These are phyloP conservation scores for Elsinoe perseae DNA, from an alignment of 2,329 filamentous ascomycete genomes.

Conservation along the genomic window DNA sequence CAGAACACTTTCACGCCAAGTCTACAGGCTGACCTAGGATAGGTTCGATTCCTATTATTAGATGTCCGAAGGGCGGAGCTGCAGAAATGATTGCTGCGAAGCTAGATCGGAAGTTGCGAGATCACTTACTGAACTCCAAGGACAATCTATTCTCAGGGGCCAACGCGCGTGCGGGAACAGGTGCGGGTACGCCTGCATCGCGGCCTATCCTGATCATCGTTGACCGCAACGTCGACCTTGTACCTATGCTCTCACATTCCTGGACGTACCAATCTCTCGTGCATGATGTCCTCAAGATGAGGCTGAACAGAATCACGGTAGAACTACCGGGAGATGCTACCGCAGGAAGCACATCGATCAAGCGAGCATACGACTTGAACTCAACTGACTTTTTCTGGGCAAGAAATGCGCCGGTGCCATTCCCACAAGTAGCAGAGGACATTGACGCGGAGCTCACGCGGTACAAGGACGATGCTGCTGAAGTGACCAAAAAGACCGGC, in stretches of 20 bases:
- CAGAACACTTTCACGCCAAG: constrained; percentile 17
- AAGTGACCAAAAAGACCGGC: constrained; percentile 91
- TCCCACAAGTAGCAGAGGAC: constrained; percentile 92
- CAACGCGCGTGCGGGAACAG: constrained; percentile 54
- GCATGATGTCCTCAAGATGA: constrained; percentile 68
- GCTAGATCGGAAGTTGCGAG: constrained; percentile 87
- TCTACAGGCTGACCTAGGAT: background rate
- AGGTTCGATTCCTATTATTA: constrained; percentile 90
- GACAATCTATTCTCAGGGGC: constrained; percentile 81
- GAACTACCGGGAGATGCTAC: constrained; percentile 73
- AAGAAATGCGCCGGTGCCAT: constrained; percentile 81
- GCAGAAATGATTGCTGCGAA: constrained; percentile 92
- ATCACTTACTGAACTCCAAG: constrained; percentile 95
- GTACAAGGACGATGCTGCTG: constrained; percentile 91
- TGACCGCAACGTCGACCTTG: constrained; percentile 89
- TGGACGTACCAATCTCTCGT: constrained; percentile 85
- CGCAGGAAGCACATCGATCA: constrained; percentile 66
- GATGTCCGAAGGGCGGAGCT: constrained; percentile 85
- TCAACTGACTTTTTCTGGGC: constrained; percentile 95
- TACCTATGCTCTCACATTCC: constrained; percentile 97
- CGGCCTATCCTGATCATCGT: constrained; percentile 87
- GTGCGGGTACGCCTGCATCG: constrained; percentile 58
- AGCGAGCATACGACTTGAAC: constrained; percentile 83
- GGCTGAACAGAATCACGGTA: constrained; percentile 88
- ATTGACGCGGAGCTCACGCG: constrained; percentile 88